These are phyloP conservation scores for Cucumis melo DNA, from an alignment of 306 rosid species.

Conservation along the genomic window DNA sequence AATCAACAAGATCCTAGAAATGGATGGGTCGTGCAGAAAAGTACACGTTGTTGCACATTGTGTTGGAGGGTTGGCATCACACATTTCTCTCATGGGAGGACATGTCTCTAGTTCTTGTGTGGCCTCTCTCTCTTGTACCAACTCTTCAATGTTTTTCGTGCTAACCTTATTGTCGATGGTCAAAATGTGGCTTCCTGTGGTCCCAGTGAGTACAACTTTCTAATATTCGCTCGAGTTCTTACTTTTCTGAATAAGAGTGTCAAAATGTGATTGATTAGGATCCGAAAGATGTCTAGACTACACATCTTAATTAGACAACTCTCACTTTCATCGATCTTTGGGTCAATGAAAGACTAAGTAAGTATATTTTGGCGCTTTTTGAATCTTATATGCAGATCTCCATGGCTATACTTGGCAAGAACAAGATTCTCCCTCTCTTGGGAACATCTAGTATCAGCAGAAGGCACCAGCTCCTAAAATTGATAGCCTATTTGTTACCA, in stretches of 20 bases:
- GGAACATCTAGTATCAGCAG: constrained; percentile 6
- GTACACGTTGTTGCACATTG: constrained; percentile 26
- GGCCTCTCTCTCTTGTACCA: constrained; percentile 26
- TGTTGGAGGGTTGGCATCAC: constrained; percentile 24
- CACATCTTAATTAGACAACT: neutral
- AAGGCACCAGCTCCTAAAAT: constrained; percentile 16
- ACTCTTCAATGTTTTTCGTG: constrained; percentile 27
- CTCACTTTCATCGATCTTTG: neutral
- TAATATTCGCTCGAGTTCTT: neutral
- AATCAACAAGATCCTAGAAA: constrained; percentile 19
- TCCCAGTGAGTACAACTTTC: constrained; percentile 8
- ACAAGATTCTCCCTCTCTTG: constrained; percentile 13
- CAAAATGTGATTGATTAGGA: neutral
- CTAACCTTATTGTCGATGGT: constrained; percentile 11
- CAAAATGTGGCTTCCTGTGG: constrained; percentile 29
- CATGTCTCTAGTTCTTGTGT: constrained; percentile 14
- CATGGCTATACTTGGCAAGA: constrained; percentile 20
- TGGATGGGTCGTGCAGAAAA: constrained; percentile 4
- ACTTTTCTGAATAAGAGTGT: neutral
- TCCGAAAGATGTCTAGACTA: neutral
- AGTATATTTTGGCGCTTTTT: neutral
- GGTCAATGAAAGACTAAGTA: neutral
- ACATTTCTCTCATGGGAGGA: constrained; percentile 26
- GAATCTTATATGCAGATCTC: constrained; percentile 13
- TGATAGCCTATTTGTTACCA: constrained; percentile 13